These are phyloP conservation scores for Mucor circinelloides DNA, from an alignment of 371 early-diverging fungal species.

Conservation along the genomic window DNA sequence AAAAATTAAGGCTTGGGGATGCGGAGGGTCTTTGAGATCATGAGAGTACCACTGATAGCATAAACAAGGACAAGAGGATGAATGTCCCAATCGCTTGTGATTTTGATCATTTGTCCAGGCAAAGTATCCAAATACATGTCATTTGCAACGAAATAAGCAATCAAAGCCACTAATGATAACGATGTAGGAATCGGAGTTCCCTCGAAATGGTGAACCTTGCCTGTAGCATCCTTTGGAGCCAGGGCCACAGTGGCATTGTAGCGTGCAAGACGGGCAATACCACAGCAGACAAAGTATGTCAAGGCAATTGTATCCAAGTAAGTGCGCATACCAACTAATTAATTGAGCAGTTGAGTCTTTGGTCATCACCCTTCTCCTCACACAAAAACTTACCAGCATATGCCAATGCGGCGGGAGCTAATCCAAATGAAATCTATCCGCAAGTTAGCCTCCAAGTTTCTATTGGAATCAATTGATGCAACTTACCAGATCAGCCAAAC, in stretches of 20 bases:
- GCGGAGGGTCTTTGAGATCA: constrained; percentile 76
- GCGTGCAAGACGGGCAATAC: constrained; percentile 86
- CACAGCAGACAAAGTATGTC: constrained; percentile 87
- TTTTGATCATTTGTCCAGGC: constrained; percentile 46
- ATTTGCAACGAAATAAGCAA: constrained; percentile 68
- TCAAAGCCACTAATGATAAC: constrained; percentile 64
- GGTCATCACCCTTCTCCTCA: not conserved
- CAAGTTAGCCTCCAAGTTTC: not conserved
- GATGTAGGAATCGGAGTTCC: constrained; percentile 92
- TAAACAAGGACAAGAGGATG: constrained; percentile 82
- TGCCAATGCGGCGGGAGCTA: constrained; percentile 86
- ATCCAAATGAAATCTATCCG: constrained; percentile 76
- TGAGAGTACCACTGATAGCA: constrained; percentile 77
- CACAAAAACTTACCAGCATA: constrained; percentile 57
- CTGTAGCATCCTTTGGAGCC: constrained; percentile 73
- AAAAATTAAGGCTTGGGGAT: constrained; percentile 62
- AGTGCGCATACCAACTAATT: constrained; percentile 77
- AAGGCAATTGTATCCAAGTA: constrained; percentile 76
- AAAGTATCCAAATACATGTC: constrained; percentile 56
- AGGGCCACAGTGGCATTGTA: constrained; percentile 88
- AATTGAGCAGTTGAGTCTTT: not conserved
- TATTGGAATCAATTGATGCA: not conserved
- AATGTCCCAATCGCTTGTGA: constrained; percentile 54
- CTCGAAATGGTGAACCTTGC: constrained; percentile 85
- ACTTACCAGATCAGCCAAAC: constrained; percentile 84